Percentiles rank a stretch among this genome's conserved stretches.
phyloP scores from a whole-genome alignment of 805 yeast genomes.

The Candida germanica region DNA sequence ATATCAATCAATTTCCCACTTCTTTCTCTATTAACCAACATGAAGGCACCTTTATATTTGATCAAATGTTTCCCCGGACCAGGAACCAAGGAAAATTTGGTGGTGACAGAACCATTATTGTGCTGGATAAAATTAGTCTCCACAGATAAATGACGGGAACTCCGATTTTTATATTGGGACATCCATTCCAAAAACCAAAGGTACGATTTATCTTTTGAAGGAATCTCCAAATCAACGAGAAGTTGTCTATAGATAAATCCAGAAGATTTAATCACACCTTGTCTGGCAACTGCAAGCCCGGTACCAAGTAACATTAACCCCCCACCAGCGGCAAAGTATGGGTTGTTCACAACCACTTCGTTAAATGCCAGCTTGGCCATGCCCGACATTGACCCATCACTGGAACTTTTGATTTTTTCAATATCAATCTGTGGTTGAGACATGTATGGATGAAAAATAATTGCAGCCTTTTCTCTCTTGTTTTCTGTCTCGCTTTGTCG shows the following conservation, averaged over 20 bases:
- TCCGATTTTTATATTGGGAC: constrained; percentile 73
- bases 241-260: constrained; percentile 74
- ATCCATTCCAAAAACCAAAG: constrained; percentile 97
- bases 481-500: not conserved
- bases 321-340: constrained; percentile 98
- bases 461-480: no score
- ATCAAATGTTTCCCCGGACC: constrained; percentile 96
- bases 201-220: constrained; percentile 89
- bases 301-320: constrained; percentile 97
- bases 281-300: constrained; percentile 72
- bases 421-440: constrained; percentile 25
- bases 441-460: no score
- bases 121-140: constrained; percentile 85
- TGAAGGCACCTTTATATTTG: constrained; percentile 79
- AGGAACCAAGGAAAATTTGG: constrained; percentile 88
- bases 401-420: constrained; percentile 30
- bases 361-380: constrained; percentile 39
- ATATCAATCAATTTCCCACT: constrained; percentile 85
- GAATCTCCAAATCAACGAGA: constrained; percentile 88
- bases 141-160: constrained; percentile 82
- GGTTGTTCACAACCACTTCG: constrained; percentile 65
- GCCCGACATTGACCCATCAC: constrained; percentile 34
- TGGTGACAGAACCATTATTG: constrained; percentile 85
- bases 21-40: constrained; percentile 85
- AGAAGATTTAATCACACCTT: constrained; percentile 60